Evolutionary conservation across 805 yeast genomes (phyloP), one percentile per base, ranked within the genome.

Genomic region (Sugiyamaella qingdaonensis): DNA sequence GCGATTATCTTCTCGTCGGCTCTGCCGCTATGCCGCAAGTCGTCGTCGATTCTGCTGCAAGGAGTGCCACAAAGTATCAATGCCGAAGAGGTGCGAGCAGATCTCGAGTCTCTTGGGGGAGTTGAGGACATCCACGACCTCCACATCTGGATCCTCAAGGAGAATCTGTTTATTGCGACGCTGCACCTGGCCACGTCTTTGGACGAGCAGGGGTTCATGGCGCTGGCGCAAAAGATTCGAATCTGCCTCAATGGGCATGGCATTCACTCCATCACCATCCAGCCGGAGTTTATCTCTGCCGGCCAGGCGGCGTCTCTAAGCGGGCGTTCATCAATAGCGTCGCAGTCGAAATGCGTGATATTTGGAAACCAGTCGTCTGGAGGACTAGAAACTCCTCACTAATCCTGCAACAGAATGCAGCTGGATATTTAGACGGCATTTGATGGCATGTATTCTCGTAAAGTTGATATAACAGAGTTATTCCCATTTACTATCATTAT

Each of bases 121-220:
- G 92, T 92, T 49, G 77, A 80, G 53, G 86, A 95, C 1, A 84
- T 94, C 32, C 99, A 92, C 68, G 99, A 92, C 70, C 84, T 92
- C 76, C 99, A 92, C 69, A 84, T 92, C 54, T 92, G 99, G 99
- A 92, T 90, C 67, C 78, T 92, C 61, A 88, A 91, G 48, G 99
- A 92, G 71, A 85, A 84, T 56, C 78, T 87, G 52, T 78, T 83
- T 59, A 88, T 92, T 65, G 97, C 97, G 1, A 85, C 96, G 0
- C 76, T 94, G 55, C 99, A 92, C 68, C 86, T 90, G 39, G 88
- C 89, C 63, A 77, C 94, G 42, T 76, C 78, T 49, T 71, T 78
- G 11, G 73, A 78, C 10, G 86, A 89, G n/a, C 80, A 78, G 52
- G 75, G 79, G 24, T 94, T 89, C 67, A 70, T 85, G 52, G 69